Conservation (phyloP, 228 moss, liverwort and hornwort species). For the Sphagnum magellanicum region DNA sequence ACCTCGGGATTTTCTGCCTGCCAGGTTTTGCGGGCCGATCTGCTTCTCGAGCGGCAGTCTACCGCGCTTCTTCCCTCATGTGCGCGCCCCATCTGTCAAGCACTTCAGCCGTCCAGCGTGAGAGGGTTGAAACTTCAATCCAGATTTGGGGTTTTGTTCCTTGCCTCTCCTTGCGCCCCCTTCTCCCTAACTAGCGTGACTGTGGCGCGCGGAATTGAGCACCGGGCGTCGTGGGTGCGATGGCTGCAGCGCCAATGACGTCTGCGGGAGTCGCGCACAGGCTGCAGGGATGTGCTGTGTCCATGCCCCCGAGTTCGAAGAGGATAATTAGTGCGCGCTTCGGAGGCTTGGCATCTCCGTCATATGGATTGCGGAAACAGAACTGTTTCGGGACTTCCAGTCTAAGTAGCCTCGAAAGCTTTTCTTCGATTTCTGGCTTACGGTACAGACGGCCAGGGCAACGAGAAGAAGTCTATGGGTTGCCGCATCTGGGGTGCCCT, state of each 20-base stretch:
- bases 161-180: no score
- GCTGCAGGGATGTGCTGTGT: slow-evolving; percentile 1
- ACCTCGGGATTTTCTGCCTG: no score
- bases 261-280: not conserved
- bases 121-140: no score
- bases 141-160: no score
- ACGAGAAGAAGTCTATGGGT: not conserved
- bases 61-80: no score
- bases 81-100: no score
- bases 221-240: not conserved
- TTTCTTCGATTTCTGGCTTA: not conserved
- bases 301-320: not conserved
- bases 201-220: no score
- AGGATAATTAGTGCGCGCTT: not conserved
- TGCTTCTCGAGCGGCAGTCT: no score
- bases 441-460: not conserved
- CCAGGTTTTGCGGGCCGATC: no score
- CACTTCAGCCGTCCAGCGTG: no score
- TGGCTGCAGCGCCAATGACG: slow-evolving; percentile 9
- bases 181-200: no score
- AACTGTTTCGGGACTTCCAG: not conserved
- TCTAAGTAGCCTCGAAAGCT: not conserved
- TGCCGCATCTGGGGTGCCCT: not conserved
- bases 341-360: not conserved
- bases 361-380: not conserved